Evolutionary conservation across 495 filamentous ascomycete genomes (phyloP), one percentile per base, ranked within the genome.

Genomic region (Tuber calosporum): DNA sequence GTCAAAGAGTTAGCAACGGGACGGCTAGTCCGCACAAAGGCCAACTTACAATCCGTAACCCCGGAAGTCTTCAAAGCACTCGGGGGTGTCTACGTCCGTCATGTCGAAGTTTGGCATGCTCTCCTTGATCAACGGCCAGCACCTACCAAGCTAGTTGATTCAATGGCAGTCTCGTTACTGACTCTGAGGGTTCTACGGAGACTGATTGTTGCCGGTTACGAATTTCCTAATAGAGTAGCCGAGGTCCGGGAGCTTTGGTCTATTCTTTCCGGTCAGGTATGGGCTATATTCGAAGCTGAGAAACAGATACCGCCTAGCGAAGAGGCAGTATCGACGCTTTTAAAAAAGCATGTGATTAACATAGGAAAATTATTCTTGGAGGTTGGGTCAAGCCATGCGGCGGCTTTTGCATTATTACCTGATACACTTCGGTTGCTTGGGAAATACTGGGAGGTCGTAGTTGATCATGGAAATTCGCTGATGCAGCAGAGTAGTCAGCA

Each of bases 291-390:
- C 42, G 67, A 67, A 26, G 77, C 77, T 1, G 79, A 81, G 30
- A 71, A 72, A 15, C 69, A 75, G 39, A 37, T 80, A 34, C 8
- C 41, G 13, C 73, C 75, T 11, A 75, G 69, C 74, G 38, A 81
- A n/a, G 80, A 81, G 7, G 78, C 48, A 20, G 62, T 84, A n/a
- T 82, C 83, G 37, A 82, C 84, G 37, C 75, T 89, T 40, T 83
- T 96, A n/a, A 91, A 92, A 75, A 93, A 93, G 78, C 94, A 97
- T 74, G 84, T 96, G 11, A 80, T 96, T 69, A 94, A 97, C 81
- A 89, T 97, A 67, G 89, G 94, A 17, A 98, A 99, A 83, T 85
- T 98, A 13, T 94, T 97, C 82, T 84, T 95, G 36, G 89, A 93
- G 58, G 94, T 97, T 90, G 88, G 90, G 6, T 85, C 85, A 69